Evolutionary conservation across 768 basidiomycete genomes (phyloP), one percentile per base, ranked within the genome.

Genomic region (Leccinum longicurvipes): DNA sequence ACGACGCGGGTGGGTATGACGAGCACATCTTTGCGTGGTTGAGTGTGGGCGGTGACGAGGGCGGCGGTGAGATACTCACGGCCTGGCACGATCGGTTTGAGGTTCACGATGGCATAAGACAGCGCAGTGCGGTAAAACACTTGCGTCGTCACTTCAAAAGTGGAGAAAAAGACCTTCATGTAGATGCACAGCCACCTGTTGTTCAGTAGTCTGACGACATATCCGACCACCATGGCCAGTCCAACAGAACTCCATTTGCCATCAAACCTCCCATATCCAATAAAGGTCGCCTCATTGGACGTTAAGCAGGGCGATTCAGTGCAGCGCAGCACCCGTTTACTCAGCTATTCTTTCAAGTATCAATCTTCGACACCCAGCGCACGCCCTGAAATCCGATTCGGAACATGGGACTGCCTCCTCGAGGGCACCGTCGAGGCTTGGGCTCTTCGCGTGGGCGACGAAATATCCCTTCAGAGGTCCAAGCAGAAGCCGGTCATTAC

Each of bases 61-160:
- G 12, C 14, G 24, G 28, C 25, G n/a, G 3, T 9, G 29, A 11
- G 5, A 23, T 39, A 81, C 91, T 74, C 72, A 98, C 96, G 94
- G 47, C 94, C 94, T 39, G 93, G 93, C 9, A 95, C 84, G 61
- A 97, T 86, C 1, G 95, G 96, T 64, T 93, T 97, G 58, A 97
- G 82, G 69, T 98, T 98, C 46, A 98, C 95, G 59, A 97, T 87
- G 2, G 91, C 96, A 70, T 82, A 89, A 0, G 89, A 83, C 12
- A 89, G 77, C 1, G 82, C 62, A 4, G 83, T 80, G 24, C 83
- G 79, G 64, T 88, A 86, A 71, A 95, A 92, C 0, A 77, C 82
- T 67, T 92, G 90, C 41, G 79, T 78, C 6, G 87, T 83, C 10
- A 92, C 89, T 59, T 91, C 89, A 51, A 91, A 83, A 1, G 87